Evolutionary conservation across 768 basidiomycete species (phyloP).

Genomic region (Collybiopsis luxurians): DNA sequence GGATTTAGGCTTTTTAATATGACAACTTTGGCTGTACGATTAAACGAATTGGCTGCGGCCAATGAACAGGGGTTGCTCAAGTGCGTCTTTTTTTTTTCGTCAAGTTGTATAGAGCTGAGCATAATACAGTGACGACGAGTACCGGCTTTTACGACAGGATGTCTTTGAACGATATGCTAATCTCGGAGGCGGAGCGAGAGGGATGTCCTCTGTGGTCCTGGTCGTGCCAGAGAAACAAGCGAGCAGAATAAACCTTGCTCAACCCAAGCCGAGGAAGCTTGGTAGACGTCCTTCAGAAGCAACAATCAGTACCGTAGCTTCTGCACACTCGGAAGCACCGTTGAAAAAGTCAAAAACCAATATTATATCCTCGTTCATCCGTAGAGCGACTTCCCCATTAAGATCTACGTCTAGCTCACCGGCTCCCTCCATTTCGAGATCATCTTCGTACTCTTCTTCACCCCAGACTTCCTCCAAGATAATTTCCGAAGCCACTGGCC

Average conservation of each 20-base stretch:
- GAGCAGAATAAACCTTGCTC: not conserved
- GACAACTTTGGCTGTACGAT: constrained; percentile 51
- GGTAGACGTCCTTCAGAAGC: not conserved
- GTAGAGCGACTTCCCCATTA: not conserved
- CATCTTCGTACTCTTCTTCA: not conserved
- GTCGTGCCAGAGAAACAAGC: not conserved
- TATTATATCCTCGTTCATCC: not conserved
- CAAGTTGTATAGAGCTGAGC: not conserved
- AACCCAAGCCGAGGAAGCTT: not conserved
- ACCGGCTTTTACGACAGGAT: constrained; percentile 65
- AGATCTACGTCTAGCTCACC: not conserved
- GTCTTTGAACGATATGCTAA: constrained; percentile 60
- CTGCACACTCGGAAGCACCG: not conserved
- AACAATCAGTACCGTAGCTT: not conserved
- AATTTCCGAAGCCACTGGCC: constrained; percentile 27
- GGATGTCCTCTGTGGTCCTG: constrained; percentile 4
- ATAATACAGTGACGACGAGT: constrained; percentile 63
- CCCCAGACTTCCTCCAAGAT: constrained; percentile 20
- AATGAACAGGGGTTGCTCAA: constrained; percentile 66
- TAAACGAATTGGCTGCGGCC: constrained; percentile 66
- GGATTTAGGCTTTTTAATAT: not conserved
- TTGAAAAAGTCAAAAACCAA: not conserved
- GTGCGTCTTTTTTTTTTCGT: constrained; percentile 31
- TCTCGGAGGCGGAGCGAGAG: not conserved
- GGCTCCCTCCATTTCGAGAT: not conserved